These are phyloP conservation scores for Nannochloris sp. DNA, from an alignment of 139 green algal genomes.

Conservation along the genomic window DNA sequence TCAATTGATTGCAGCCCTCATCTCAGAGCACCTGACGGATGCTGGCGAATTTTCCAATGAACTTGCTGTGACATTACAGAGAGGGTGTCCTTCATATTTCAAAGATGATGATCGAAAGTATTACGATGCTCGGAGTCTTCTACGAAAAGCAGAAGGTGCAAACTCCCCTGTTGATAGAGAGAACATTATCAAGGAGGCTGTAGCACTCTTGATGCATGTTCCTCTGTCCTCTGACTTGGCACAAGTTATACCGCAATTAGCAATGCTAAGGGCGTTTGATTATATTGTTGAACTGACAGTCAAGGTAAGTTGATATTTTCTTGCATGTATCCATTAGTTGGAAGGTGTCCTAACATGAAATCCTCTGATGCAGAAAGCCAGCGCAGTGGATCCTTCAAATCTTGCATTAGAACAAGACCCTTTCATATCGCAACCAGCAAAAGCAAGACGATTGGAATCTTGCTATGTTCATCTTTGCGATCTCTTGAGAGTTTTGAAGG, in stretches of 20 bases:
- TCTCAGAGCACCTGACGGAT: conserved; percentile 46
- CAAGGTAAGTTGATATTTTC: neutral
- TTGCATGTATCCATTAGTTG: neutral
- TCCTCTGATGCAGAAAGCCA: conserved; percentile 41
- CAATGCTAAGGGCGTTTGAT: conserved; percentile 48
- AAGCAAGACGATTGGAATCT: conserved; percentile 26
- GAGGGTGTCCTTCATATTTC: conserved; percentile 64
- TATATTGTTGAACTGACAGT: conserved; percentile 35
- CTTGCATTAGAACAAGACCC: conserved; percentile 32
- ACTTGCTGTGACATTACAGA: conserved; percentile 48
- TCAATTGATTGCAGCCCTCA: conserved; percentile 55
- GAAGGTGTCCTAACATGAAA: neutral
- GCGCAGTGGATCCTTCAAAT: conserved; percentile 50
- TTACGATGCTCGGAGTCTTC: conserved; percentile 50
- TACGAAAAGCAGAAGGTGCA: conserved; percentile 43
- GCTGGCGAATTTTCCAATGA: conserved; percentile 35
- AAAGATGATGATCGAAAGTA: conserved; percentile 63
- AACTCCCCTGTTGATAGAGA: conserved; percentile 35
- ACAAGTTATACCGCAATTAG: conserved; percentile 52
- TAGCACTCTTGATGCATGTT: conserved; percentile 48
- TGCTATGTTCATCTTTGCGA: conserved; percentile 46
- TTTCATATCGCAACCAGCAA: conserved; percentile 10
- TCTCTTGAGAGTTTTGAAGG: conserved; percentile 35
- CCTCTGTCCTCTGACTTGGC: conserved; percentile 48
- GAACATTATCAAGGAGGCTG: conserved; percentile 37